Conservation (phyloP, 257 asterid species). For the Eustoma russellianum region DNA sequence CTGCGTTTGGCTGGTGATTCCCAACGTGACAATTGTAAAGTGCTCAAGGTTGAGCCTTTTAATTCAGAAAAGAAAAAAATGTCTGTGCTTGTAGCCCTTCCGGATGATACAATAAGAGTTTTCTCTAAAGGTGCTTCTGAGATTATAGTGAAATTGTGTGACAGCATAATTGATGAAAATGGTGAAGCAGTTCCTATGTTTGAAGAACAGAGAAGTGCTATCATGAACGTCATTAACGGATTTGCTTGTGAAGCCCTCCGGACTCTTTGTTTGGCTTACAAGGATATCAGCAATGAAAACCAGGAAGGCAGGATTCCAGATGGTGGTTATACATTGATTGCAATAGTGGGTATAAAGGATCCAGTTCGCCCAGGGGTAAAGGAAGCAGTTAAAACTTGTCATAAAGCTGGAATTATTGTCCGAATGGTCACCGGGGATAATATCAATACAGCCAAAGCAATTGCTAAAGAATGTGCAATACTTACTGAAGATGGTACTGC, state of each 20-base stretch:
- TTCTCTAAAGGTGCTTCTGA: constrained; percentile 98
- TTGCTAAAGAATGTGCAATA: constrained; percentile 95
- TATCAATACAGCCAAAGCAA: constrained; percentile 85
- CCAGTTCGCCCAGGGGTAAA: constrained; percentile 92
- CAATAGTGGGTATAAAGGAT: constrained; percentile 87
- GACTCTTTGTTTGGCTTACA: constrained; percentile 83
- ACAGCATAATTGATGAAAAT: constrained; percentile 34
- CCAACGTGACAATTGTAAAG: constrained; percentile 38
- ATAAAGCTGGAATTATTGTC: constrained; percentile 80
- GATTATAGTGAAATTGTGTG: constrained; percentile 66
- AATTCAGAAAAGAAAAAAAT: constrained; percentile 88
- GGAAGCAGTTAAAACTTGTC: constrained; percentile 78
- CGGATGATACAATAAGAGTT: constrained; percentile 63
- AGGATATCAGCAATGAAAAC: constrained; percentile 44
- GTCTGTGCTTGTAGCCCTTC: constrained; percentile 78
- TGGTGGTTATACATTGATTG: constrained; percentile 67
- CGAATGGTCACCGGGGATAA: constrained; percentile 98
- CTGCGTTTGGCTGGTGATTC: constrained; percentile 68
- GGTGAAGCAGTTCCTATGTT: constrained; percentile 59
- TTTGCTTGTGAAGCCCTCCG: constrained; percentile 79
- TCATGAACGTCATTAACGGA: constrained; percentile 46
- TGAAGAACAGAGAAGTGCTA: constrained; percentile 40
- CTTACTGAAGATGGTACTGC: constrained; percentile 64
- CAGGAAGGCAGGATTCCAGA: constrained; percentile 45
- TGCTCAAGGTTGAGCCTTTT: constrained; percentile 83